Conservation (phyloP, 148 eudicot genomes). For the Diospyros lotus region DNA sequence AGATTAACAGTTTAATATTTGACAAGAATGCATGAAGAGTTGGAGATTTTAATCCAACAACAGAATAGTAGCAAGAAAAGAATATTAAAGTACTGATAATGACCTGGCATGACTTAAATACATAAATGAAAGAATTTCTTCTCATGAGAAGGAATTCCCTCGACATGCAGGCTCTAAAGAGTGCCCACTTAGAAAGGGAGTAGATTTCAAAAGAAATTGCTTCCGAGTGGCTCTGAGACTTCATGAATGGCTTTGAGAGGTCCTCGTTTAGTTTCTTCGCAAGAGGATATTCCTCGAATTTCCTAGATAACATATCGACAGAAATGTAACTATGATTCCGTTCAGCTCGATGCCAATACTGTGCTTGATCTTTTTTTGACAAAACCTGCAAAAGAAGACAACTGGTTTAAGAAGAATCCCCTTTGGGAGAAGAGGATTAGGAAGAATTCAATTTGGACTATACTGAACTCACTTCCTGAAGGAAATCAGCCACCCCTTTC, state of each 20-base stretch:
- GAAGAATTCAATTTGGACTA: neutral
- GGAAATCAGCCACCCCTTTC: slow-evolving; percentile 83
- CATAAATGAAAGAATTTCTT: slow-evolving; percentile 64
- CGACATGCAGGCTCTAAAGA: slow-evolving; percentile 64
- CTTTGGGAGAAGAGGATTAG: slow-evolving; percentile 1
- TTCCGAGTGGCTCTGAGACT: slow-evolving; percentile 35
- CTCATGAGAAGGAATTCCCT: slow-evolving; percentile 75
- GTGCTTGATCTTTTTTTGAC: slow-evolving; percentile 76
- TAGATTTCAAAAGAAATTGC: slow-evolving; percentile 42
- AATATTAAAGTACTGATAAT: neutral
- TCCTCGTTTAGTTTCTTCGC: slow-evolving; percentile 44
- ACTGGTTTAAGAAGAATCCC: too few species aligned
- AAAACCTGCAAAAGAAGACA: slow-evolving; percentile 38
- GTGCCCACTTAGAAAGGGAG: slow-evolving; percentile 59
- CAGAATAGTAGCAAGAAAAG: neutral
- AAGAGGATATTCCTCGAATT: slow-evolving; percentile 41
- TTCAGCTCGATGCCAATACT: slow-evolving; percentile 47
- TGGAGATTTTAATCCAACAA: neutral
- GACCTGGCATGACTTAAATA: slow-evolving; percentile 67
- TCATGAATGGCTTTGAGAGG: slow-evolving; percentile 39
- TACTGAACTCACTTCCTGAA: slow-evolving; percentile 61
- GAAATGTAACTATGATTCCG: slow-evolving; percentile 41
- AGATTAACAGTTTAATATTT: neutral
- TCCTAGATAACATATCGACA: slow-evolving; percentile 41
- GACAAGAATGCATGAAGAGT: neutral